Base-by-base conservation (phyloP, 345 rosid species). In the Eucalyptus erythrocorys region DNA sequence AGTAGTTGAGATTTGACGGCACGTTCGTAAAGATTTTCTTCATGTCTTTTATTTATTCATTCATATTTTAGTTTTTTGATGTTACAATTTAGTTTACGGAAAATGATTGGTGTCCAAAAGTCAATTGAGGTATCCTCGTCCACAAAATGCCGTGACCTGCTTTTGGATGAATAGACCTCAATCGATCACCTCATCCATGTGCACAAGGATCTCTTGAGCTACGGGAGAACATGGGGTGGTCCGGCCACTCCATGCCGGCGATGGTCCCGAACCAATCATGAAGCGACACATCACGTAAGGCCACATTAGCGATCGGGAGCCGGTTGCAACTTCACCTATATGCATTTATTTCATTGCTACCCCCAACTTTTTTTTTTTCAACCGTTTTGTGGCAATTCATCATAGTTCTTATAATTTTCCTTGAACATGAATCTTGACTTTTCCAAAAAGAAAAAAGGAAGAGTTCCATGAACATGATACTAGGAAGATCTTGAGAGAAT, bases 1-100 rank as follows among this genome's bases (percentile, higher is more conserved):
- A 64, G 4, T 13, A 4, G n/a, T 24, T 0, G 10, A 6, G 71
- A 3, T 26, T 26, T 0, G 2, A 57, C 2, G 0, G 26, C 1
- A 1, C 0, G n/a, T 57, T 57, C 13, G 10, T 57, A 26, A 57
- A 57, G 13, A 57, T 57, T 26, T 57, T 3, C 16, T 30, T 30
- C 34, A 11, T 26, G 26, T 24, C 13, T 55, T 26, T 12, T 27
- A 12, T 3, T 59, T 12, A n/a, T n/a, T n/a, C n/a, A n/a, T n/a
- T n/a, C n/a, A n/a, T n/a, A n/a, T 3, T 61, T n/a, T 30, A 3
- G 17, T 6, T 30, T 61, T 64, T 57, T 10, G 11, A 64, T 64
- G 37, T 64, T 64, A 30, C 5, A 15, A n/a, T 64, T 64, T 4
- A 64, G 8, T n/a, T 64, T 64, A n/a, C 1, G 1, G 37, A 64